phyloP scores from a whole-genome alignment of 2,329 filamentous ascomycete species.

The Metarhizium brunneum region DNA sequence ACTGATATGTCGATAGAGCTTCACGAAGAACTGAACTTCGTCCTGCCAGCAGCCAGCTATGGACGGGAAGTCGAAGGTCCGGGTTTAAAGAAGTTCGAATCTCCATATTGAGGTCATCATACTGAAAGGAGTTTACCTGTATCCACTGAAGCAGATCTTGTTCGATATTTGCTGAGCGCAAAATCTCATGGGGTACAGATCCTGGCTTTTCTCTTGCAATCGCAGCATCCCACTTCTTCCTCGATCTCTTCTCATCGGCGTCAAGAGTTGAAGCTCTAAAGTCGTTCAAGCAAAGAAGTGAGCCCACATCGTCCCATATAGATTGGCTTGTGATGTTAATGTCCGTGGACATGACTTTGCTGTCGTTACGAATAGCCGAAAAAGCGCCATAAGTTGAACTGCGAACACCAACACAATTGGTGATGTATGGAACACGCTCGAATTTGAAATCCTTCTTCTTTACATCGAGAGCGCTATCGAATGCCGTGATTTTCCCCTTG shows the following conservation, averaged over 20 bases:
- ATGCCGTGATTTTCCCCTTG: constrained; percentile 63
- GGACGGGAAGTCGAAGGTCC: constrained; percentile 65
- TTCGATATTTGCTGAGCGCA: constrained; percentile 59
- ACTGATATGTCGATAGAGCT: constrained; percentile 49
- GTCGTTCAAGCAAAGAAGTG: constrained; percentile 57
- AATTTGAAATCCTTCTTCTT: constrained; percentile 92
- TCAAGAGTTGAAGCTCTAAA: constrained; percentile 37
- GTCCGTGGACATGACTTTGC: constrained; percentile 65
- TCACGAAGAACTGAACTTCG: constrained; percentile 62
- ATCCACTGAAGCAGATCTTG: constrained; percentile 48
- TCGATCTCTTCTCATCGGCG: constrained; percentile 19
- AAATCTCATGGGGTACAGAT: constrained; percentile 38
- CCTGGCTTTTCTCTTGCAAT: constrained; percentile 36
- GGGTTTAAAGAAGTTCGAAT: constrained; percentile 53
- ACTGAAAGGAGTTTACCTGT: constrained; percentile 25
- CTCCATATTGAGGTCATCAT: constrained; percentile 32
- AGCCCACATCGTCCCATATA: constrained; percentile 65
- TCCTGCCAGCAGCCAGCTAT: constrained; percentile 70
- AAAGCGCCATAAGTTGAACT: constrained; percentile 88
- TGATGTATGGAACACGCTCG: constrained; percentile 78
- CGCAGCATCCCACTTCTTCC: constrained; percentile 30
- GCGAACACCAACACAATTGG: constrained; percentile 71
- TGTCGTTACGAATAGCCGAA: constrained; percentile 77
- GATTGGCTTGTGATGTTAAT: constrained; percentile 57
- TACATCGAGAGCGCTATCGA: constrained; percentile 37